Evolutionary conservation across 164 flowering plant genomes (phyloP).

Genomic region (Annona cherimola): DNA sequence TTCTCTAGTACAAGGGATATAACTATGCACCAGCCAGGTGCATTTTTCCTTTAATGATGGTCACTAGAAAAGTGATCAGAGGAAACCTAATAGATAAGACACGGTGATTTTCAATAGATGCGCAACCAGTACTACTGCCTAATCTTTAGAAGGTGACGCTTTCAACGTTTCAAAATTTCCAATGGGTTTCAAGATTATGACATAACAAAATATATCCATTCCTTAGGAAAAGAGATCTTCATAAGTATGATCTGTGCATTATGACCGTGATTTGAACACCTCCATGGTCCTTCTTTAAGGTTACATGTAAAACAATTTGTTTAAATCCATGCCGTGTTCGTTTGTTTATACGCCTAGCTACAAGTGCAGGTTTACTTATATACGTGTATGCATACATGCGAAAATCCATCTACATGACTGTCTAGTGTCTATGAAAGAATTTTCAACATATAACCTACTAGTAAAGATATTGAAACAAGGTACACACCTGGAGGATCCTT

Average conservation of each 20-base stretch:
- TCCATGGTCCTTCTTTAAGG: background rate
- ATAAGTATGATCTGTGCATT: too few relatives aligned
- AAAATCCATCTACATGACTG: background rate
- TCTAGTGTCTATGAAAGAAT: background rate
- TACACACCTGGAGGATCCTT: conserved; percentile 55
- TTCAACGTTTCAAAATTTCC: background rate
- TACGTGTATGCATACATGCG: background rate
- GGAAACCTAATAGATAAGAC: too few relatives aligned
- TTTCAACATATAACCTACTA: background rate
- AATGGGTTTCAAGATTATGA: background rate
- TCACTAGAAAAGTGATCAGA: too few relatives aligned
- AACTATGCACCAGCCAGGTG: too few relatives aligned
- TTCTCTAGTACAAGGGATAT: too few relatives aligned
- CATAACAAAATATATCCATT: background rate
- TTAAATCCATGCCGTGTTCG: background rate
- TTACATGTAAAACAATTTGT: background rate
- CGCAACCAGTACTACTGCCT: too few relatives aligned
- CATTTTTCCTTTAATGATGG: too few relatives aligned
- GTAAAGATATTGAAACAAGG: background rate
- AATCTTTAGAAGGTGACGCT: background rate
- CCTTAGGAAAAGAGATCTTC: background rate
- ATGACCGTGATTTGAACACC: background rate
- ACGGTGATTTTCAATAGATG: too few relatives aligned
- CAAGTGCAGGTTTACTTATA: background rate
- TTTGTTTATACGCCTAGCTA: too few relatives aligned